Evolutionary conservation across 495 filamentous ascomycete species (phyloP), one percentile per base, ranked within the genome.

Genomic region (Annulohypoxylon maeteangense): DNA sequence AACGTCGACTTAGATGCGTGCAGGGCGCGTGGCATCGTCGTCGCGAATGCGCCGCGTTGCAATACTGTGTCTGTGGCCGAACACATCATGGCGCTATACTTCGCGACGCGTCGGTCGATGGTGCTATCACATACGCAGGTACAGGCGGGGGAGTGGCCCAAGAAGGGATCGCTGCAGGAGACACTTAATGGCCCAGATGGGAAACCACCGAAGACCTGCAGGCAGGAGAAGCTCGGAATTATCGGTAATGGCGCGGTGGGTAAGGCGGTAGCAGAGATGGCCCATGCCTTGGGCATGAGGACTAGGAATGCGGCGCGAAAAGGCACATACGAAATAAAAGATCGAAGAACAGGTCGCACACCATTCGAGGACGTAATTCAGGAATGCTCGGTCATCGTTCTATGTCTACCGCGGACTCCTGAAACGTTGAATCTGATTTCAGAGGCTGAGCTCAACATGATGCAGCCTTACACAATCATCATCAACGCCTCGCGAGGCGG

Each of bases 401-500:
- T 88, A 10, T 81, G 80, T 3, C 73, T 84, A 7, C 87, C 87
- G 11, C 72, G 74, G 29, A 74, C 78, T 1, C 76, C 79, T 0
- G 78, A 82, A 48, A 87, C 85, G 4, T 27, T 79, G 20, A 79
- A 83, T 47, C 69, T 87, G 53, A 79, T 90, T 42, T 79, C 78
- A 0, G 71, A 70, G 0, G 62, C 77, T 0, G 87, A 90, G 74
- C 76, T 90, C 11, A 29, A 64, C n/a, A 47, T 75, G 11, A 88
- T 90, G 85, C 77, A 74, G 11, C 66, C 75, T 0, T 77, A 84
- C 36, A 78, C 83, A 3, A 59, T 90, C 14, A 20, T 90, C 10
- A 75, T 89, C 53, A 89, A 90, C 71, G 82, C 88, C 42, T 81
- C 84, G 5, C 78, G 87, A 2, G 87, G 87, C 2, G 87, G 87